phyloP scores from a whole-genome alignment of 1,284 basidiomycete genomes.

The Cystobasidiaceae sp. region DNA sequence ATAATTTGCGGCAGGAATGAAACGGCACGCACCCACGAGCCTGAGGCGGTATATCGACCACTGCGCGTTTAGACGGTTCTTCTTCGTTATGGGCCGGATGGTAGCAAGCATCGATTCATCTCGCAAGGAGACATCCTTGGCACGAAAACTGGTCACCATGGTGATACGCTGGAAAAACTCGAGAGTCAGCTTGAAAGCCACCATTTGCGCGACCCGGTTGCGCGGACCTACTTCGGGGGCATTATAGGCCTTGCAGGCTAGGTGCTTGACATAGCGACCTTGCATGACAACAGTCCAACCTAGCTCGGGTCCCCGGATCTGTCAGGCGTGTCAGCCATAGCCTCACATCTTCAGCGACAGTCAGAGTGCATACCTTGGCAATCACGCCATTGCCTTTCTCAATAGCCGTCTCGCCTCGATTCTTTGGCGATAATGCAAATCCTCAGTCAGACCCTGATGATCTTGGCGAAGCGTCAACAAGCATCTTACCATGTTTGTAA shows the following conservation, averaged over 20 bases:
- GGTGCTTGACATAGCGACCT: conserved; percentile 40
- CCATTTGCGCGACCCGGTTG: neutral
- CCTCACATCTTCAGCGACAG: too few species aligned
- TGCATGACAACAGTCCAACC: conserved; percentile 41
- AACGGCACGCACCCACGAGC: conserved; percentile 30
- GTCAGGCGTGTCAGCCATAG: neutral
- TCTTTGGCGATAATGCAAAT: neutral
- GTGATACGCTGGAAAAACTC: conserved; percentile 36
- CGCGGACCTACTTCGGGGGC: conserved; percentile 30
- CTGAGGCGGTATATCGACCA: conserved; percentile 36
- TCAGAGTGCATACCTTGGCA: conserved; percentile 33
- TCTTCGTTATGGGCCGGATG: conserved; percentile 37
- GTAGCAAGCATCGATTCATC: conserved; percentile 40
- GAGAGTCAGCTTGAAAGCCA: neutral
- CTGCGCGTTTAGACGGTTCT: conserved; percentile 33
- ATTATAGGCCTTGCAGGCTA: conserved; percentile 38
- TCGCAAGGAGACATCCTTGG: conserved; percentile 33
- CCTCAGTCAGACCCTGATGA: too few species aligned
- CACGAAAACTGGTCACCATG: conserved; percentile 42
- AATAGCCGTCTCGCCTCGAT: conserved; percentile 42
- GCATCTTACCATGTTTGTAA: conserved; percentile 32
- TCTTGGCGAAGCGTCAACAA: neutral
- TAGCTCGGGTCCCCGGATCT: conserved; percentile 40
- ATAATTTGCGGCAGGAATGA: too few species aligned
- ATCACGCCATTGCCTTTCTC: conserved; percentile 38